Base-by-base conservation (phyloP, 768 basidiomycete species). In the Clavaria fumosa region DNA sequence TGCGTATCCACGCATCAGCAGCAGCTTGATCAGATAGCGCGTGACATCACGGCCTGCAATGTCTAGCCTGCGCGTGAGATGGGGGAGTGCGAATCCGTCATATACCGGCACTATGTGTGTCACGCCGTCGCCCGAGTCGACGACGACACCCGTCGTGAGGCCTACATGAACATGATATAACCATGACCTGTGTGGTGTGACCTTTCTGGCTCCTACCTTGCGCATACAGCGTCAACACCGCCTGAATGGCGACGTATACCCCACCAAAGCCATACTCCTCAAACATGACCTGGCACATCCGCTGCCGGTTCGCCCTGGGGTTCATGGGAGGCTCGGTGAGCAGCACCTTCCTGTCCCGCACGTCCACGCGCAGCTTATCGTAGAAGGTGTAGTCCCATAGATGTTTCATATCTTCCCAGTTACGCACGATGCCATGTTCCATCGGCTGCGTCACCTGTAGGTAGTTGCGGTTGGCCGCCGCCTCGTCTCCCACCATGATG, bases 261-360 rank as follows among this genome's bases (percentile, higher is more conserved):
- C 88, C 85, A 12, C 77, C 76, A 50, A 97, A 96, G 2, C 86
- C 89, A 57, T 96, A 99, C 45, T 93, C 84, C 63, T 99, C 95
- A 53, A 99, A 96, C 95, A 99, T 99, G 52, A 96, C 86, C 57
- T 97, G 81, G 40, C 78, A 81, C 90, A 99, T 96, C 55, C 71
- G 66, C 57, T 90, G 78, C 50, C 95, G 60, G 59, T 99, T 97
- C 45, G 61, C 78, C 53, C 78, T 86, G 3, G 95, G 95, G 59
- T 99, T 97, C 95, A 97, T 97, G 20, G 95, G 95, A 11, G 95
- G 95, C 58, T 99, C 95, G 0, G 95, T 99, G 49, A 99, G 68
- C 43, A 99, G 59, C 26, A 99, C 71, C 61, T 96, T 99, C 43
- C 73, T 67, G 0, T 88, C 95, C 18, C 66, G 63, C 30, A 91